Percentiles rank a stretch among this genome's conserved stretches.
These are phyloP conservation scores for Sarcocystis neurona DNA, from an alignment of 169 alveolate genomes.

Conservation along the genomic window DNA sequence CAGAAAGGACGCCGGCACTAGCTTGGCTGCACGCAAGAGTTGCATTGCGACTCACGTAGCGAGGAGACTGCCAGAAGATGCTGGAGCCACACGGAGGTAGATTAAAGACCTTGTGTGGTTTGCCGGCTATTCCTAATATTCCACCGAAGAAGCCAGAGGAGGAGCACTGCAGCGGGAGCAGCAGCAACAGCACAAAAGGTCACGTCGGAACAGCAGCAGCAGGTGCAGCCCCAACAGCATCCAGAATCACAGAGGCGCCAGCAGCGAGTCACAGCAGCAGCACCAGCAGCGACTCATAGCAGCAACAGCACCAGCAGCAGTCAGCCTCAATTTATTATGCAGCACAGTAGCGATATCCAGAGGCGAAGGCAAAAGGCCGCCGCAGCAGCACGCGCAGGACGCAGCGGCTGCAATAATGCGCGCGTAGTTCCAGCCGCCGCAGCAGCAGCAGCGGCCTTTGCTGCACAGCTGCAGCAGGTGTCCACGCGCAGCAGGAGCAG, in stretches of 20 bases:
- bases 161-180: background rate
- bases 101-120: background rate
- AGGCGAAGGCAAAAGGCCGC: too few relatives aligned
- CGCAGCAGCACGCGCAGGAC: too few relatives aligned
- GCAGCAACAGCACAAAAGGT: background rate
- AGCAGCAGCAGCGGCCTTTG: too few relatives aligned
- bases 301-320: too few relatives aligned
- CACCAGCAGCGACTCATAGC: background rate
- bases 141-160: slow-evolving; percentile 8
- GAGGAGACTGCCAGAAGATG: slow-evolving; percentile 21
- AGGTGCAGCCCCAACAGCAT: background rate
- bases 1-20: background rate
- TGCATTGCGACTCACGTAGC: background rate
- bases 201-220: background rate
- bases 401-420: too few relatives aligned
- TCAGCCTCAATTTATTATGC: too few relatives aligned
- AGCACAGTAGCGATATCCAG: too few relatives aligned
- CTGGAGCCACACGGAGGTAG: background rate
- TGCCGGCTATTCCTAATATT: background rate
- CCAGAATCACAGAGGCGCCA: background rate
- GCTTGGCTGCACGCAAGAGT: background rate
- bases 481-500: too few relatives aligned
- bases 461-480: too few relatives aligned
- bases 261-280: background rate
- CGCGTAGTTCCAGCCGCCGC: too few relatives aligned